These are phyloP conservation scores for Sugiyamaella novakii DNA, from an alignment of 1,139 yeast species.

Conservation along the genomic window DNA sequence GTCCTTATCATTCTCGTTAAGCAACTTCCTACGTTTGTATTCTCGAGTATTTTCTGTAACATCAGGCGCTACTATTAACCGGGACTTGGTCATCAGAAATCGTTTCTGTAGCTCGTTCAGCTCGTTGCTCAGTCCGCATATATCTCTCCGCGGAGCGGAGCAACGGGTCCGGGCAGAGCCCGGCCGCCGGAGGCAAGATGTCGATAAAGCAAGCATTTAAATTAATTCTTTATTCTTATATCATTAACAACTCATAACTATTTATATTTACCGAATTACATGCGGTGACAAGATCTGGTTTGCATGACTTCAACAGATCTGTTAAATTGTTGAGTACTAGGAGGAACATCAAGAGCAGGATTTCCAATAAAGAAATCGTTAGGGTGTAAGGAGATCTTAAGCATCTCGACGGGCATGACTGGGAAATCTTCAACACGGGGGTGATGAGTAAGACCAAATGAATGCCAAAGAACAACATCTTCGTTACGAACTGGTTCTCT, in stretches of 20 bases:
- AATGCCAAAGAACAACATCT: slow-evolving; percentile 84
- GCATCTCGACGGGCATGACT: slow-evolving; percentile 81
- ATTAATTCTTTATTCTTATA: too few relatives aligned
- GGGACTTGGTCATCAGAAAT: slow-evolving; percentile 3
- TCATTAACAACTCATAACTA: too few relatives aligned
- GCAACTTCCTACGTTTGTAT: slow-evolving; percentile 8
- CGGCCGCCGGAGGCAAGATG: too few relatives aligned
- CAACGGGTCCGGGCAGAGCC: too few relatives aligned
- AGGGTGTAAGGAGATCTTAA: slow-evolving; percentile 70
- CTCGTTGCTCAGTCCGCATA: too few relatives aligned
- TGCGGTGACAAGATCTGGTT: slow-evolving; percentile 39
- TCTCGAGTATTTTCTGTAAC: slow-evolving; percentile 16
- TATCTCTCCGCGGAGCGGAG: too few relatives aligned
- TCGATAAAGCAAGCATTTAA: too few relatives aligned
- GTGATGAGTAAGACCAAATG: slow-evolving; percentile 82
- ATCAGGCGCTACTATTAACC: slow-evolving; percentile 3
- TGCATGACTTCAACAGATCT: slow-evolving; percentile 57
- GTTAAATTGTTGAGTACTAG: slow-evolving; percentile 70
- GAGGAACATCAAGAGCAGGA: slow-evolving; percentile 84
- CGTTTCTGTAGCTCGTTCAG: too few relatives aligned
- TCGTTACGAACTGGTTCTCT: slow-evolving; percentile 74
- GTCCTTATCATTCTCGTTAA: not conserved
- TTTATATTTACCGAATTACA: too few relatives aligned
- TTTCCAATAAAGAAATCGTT: slow-evolving; percentile 77
- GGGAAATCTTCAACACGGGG: slow-evolving; percentile 93